Percentiles rank a stretch among this genome's conserved stretches.
Evolutionary conservation across 495 filamentous ascomycete species (phyloP).

Genomic region (Pyrenula massariospora): DNA sequence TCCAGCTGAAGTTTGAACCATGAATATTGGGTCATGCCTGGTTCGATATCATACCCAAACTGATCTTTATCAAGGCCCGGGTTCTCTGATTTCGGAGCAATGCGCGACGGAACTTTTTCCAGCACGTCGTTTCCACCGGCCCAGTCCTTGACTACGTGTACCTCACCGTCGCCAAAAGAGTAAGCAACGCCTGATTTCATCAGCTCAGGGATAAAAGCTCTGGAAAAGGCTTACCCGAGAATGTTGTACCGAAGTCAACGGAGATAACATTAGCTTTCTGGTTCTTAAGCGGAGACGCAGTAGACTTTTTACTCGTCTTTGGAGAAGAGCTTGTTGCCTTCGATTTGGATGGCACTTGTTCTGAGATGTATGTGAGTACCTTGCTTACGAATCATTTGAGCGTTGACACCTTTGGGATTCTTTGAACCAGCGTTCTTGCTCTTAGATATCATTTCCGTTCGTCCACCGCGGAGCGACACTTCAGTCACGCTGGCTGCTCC

Average conservation of each 20-base stretch:
- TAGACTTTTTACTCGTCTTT: neutral
- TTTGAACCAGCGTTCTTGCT: neutral
- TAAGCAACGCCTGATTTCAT: neutral
- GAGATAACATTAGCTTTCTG: slow-evolving; percentile 13
- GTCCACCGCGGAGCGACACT: neutral
- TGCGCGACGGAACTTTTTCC: slow-evolving; percentile 4
- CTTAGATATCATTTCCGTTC: neutral
- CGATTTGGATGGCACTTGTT: neutral
- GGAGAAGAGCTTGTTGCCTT: neutral
- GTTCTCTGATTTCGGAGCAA: slow-evolving; percentile 5
- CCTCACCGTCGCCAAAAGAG: neutral
- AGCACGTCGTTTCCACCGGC: neutral
- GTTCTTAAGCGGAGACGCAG: neutral
- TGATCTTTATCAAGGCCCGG: neutral
- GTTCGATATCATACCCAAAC: slow-evolving; percentile 11
- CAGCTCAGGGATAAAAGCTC: neutral
- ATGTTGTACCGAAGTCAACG: slow-evolving; percentile 37
- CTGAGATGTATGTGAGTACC: neutral
- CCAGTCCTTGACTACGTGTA: neutral
- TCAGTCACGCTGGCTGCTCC: neutral
- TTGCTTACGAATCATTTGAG: neutral
- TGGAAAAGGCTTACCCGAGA: slow-evolving; percentile 9
- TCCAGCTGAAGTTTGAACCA: slow-evolving; percentile 14
- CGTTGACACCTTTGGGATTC: neutral
- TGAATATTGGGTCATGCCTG: slow-evolving; percentile 5